Percentiles rank a stretch among this genome's conserved stretches.
Evolutionary conservation across 768 basidiomycete genomes (phyloP).

Genomic region (Amanita pallidorosea): DNA sequence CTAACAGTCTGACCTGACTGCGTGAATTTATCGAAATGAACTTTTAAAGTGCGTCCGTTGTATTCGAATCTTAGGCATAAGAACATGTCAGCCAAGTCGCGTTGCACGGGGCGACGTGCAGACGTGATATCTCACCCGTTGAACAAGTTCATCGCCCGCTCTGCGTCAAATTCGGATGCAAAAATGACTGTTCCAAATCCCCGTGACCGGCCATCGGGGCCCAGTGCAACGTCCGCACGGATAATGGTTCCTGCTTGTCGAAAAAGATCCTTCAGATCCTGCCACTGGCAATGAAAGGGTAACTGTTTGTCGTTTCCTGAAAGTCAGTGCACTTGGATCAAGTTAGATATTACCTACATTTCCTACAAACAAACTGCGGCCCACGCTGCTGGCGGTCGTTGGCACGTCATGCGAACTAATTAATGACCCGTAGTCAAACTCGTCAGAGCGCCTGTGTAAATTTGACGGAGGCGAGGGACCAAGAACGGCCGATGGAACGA

Average conservation of each 20-base stretch:
- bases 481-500: slow-evolving; percentile 6
- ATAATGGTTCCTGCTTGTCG: slow-evolving; percentile 83
- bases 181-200: slow-evolving; percentile 93
- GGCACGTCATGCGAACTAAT: slow-evolving; percentile 9
- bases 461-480: slow-evolving; percentile 7
- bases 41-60: slow-evolving; percentile 79
- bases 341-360: slow-evolving; percentile 48
- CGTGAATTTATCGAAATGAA: slow-evolving; percentile 82
- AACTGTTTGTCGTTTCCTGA: slow-evolving; percentile 34
- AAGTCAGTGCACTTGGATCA: slow-evolving; percentile 4
- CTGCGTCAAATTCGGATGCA: slow-evolving; percentile 74
- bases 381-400: slow-evolving; percentile 12
- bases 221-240: slow-evolving; percentile 84
- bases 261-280: slow-evolving; percentile 95
- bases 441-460: slow-evolving; percentile 10
- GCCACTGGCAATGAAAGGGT: slow-evolving; percentile 94
- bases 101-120: neutral
- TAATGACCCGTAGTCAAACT: slow-evolving; percentile 14
- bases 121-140: slow-evolving; percentile 51
- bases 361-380: slow-evolving; percentile 73
- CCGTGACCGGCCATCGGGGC: slow-evolving; percentile 78
- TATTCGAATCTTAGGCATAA: slow-evolving; percentile 60
- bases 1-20: slow-evolving; percentile 16
- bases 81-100: neutral
- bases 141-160: slow-evolving; percentile 77